Conservation (phyloP, 2,329 filamentous ascomycete genomes). For the Trichocomaceae sp. region DNA sequence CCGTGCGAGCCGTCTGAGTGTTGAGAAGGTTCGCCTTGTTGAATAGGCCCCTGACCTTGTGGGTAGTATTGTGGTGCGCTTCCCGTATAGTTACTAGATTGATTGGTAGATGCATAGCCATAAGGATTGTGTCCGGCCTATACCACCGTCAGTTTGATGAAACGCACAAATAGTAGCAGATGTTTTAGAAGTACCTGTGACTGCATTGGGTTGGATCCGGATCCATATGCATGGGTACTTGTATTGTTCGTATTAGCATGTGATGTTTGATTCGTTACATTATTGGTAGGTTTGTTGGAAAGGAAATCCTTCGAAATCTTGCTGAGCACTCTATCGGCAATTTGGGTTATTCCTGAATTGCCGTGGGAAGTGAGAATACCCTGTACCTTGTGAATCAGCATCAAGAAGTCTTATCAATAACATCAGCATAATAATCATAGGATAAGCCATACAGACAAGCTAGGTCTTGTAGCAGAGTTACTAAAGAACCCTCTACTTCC, state of each 20-base stretch:
- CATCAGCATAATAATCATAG: constrained; percentile 14
- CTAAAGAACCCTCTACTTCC: constrained; percentile 6
- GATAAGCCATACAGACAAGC: constrained; percentile 23
- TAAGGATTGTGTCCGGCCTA: constrained; percentile 15
- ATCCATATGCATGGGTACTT: constrained; percentile 8
- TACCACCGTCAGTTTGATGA: background rate
- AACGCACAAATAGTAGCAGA: background rate
- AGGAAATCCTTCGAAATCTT: constrained; percentile 18
- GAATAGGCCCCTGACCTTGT: constrained; percentile 4
- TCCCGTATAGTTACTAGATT: constrained; percentile 13
- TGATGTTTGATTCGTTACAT: constrained; percentile 4
- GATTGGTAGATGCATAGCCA: constrained; percentile 15
- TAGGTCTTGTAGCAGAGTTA: constrained; percentile 16
- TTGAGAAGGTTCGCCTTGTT: background rate
- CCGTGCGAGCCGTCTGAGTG: background rate
- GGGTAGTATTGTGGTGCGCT: constrained; percentile 16
- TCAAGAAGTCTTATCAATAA: constrained; percentile 1
- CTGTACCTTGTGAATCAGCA: constrained; percentile 21
- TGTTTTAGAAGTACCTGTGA: constrained; percentile 10
- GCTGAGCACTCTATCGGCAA: constrained; percentile 14
- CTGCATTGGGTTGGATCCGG: constrained; percentile 1
- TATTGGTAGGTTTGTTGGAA: background rate
- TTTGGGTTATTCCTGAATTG: constrained; percentile 14
- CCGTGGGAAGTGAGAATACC: constrained; percentile 5
- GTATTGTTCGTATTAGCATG: constrained; percentile 3